phyloP scores from a whole-genome alignment of 1,284 basidiomycete genomes.

The Cryptococcus sp. region DNA sequence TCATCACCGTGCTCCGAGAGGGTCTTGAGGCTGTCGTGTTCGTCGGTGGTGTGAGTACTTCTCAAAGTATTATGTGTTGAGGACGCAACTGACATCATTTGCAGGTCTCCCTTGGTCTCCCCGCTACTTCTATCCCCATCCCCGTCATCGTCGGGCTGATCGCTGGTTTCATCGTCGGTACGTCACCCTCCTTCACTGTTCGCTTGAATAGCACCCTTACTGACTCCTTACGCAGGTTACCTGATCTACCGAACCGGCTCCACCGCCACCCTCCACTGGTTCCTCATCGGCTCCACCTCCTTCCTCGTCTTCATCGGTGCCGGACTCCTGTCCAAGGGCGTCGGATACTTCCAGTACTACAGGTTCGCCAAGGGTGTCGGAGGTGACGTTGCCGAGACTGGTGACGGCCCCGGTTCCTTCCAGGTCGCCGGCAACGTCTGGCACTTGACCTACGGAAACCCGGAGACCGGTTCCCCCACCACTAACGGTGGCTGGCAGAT shows the following conservation, averaged over 20 bases:
- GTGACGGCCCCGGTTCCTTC: conserved; percentile 55
- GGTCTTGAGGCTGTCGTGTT: conserved; percentile 91
- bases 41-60: conserved; percentile 68
- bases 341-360: conserved; percentile 64
- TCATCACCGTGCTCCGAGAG: conserved; percentile 87
- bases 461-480: conserved; percentile 55
- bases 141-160: conserved; percentile 79
- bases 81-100: neutral
- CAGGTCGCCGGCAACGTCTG: conserved; percentile 75
- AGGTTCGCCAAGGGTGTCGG: conserved; percentile 58
- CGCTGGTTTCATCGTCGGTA: conserved; percentile 63
- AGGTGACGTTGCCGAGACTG: conserved; percentile 67
- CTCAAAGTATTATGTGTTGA: neutral
- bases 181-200: conserved; percentile 4
- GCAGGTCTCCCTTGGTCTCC: conserved; percentile 70
- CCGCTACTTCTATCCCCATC: conserved; percentile 79
- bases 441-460: conserved; percentile 70
- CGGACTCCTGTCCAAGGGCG: conserved; percentile 74
- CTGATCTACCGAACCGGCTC: conserved; percentile 51
- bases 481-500: conserved; percentile 50
- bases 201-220: neutral
- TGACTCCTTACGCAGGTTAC: conserved; percentile 24
- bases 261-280: conserved; percentile 57
- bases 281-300: conserved; percentile 84
- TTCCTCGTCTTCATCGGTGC: conserved; percentile 86